Base-by-base conservation (phyloP, 495 filamentous ascomycete genomes). In the Aspergillus sparsus region DNA sequence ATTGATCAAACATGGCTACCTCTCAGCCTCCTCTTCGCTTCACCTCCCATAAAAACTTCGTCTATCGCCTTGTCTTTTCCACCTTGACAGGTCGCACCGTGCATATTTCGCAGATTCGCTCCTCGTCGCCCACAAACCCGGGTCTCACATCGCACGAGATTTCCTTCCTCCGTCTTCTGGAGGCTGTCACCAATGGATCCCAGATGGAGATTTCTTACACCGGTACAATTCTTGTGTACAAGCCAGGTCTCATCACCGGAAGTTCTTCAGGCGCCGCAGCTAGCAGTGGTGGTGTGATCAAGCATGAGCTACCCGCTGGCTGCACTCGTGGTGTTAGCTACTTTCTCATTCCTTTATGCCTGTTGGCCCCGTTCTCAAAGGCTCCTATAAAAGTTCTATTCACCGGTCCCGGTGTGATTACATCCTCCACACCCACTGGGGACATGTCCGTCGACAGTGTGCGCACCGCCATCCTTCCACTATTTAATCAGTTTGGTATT, bases 301-400 rank as follows among this genome's bases (percentile, higher is more conserved):
- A 79, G 53, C 92, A 96, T 76, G 86, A 87, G 53, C 71, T 98
- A 21, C 89, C 90, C 3, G 84, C 85, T 36, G 85, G 77, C 51
- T 91, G 88, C 77, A 82, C 80, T 42, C 81, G 93, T 55, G 91
- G 93, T 33, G 81, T 95, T 41, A 95, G 92, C 75, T 99, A 96
- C 78, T 98, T 91, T 79, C 82, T 98, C 60, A 75, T 97, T 39
- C 89, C 91, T 8, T 82, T 99, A 5, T 94, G 91, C 64, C 82
- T 97, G 2, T 81, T 99, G 12, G 94, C 94, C 0, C 94, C 95
- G 0, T 99, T 99, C 74, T 87, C 90, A 32, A 98, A 99, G 69
- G 80, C 85, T 7, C 85, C 89, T 37, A 82, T 99, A 64, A 93
- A 93, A 65, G 88, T 98, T 10, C 80, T 92, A 6, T 91, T 99